Base-by-base conservation (phyloP, 768 basidiomycete genomes). In the Kwoniella sp. region DNA sequence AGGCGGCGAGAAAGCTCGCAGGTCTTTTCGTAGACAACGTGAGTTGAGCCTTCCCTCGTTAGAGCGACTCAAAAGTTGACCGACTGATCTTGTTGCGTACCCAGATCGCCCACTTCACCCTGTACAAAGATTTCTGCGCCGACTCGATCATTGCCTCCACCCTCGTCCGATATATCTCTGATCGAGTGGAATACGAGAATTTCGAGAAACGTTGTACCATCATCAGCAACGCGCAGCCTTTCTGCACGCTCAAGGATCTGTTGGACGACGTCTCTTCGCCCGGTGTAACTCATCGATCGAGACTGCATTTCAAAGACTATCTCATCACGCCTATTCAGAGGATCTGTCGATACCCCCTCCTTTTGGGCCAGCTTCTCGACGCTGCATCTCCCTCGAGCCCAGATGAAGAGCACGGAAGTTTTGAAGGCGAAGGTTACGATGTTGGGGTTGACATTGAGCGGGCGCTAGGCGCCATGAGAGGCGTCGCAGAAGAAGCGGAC, bases 281-380 rank as follows among this genome's bases (percentile, higher is more conserved):
- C 33, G 55, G 50, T 1, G 53, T 57, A 1, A 52, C 68, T n/a
- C 67, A 63, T 40, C 71, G 70, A 10, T 73, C 66, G 22, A 71
- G 74, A 29, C 71, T 83, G 10, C 79, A 79, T 59, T 77, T 83
- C 78, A 82, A 86, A 69, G 95, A 98, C 81, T 93, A 93, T 76
- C 85, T 97, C 81, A 97, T 99, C 82, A 92, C 92, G 80, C 95
- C 95, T n/a, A 85, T 97, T 17, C 95, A 99, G 80, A 84, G 93
- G 55, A 89, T 99, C 54, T 97, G 94, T 85, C 90, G 88, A 70
- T 99, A 99, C 76, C 92, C 93, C 19, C 84, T 98, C 55, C 84
- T 99, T 9, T 85, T 99, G 49, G 88, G 87, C 61, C 87, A 90
- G 70, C 84, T 96, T 36, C 80, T 79, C 30, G 68, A 64, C 19